Base-by-base conservation (phyloP, 208 protist species). In the Trypanosoma theileri region DNA sequence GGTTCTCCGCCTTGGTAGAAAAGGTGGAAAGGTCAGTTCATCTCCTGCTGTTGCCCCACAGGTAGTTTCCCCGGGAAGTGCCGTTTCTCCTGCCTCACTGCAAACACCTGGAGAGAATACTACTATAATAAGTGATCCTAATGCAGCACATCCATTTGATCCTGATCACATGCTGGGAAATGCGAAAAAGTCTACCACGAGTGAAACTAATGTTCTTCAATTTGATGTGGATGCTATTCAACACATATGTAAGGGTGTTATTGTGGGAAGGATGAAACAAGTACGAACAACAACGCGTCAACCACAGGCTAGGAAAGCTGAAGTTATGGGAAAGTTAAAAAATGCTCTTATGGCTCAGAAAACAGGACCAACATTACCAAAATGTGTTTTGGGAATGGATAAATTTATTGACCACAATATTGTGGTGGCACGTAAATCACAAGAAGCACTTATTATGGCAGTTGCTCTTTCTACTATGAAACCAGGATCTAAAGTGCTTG, bases 201-300 rank as follows among this genome's bases (percentile, higher is more conserved):
- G 41, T 26, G 65, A 71, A 21, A 52, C 59, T 12, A 93, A 93
- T 63, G 81, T 92, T 35, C 77, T 96, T 53, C 85, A 96, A 81
- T 92, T 96, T 65, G 89, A 96, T 74, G 44, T 89, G 31, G 85
- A 84, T 54, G 88, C 85, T 46, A 86, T 96, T 45, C 73, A 92
- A 63, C 81, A 93, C 35, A 80, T 96, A 26, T 82, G 86, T 6
- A 86, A 91, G 67, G 91, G 91, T 41, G 79, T 86, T 22, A 81
- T 96, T 41, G 84, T 96, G 48, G 86, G 91, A 4, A 85, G 81
- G 40, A 78, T 73, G 46, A 90, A 85, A 71, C 75, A 80, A n/a
- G 75, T 94, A 31, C 84, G 80, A 19, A 90, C 84, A 13, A 86
- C 80, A 40, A 79, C 69, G 21, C 75, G 75, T 63, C 82, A 86